Base-by-base conservation (phyloP, 495 filamentous ascomycete genomes). In the Geoglossum glabrum region DNA sequence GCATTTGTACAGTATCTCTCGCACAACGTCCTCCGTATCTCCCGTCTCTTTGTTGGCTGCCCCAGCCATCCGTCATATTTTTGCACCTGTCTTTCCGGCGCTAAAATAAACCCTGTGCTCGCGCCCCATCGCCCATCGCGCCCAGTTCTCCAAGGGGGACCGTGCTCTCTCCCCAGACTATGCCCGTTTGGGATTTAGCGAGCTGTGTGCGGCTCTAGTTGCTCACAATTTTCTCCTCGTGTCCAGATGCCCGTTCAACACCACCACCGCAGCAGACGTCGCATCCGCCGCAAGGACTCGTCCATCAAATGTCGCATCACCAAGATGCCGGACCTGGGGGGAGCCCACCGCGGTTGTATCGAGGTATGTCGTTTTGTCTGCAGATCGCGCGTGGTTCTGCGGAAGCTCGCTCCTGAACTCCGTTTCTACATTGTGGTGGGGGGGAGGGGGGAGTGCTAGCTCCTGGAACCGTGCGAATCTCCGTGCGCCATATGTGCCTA, bases 261-360 rank as follows among this genome's bases (percentile, higher is more conserved):
- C 49, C 49, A 2, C 49, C 49, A n/a, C 17, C 26, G 46, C 17
- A 6, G 19, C 46, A 50, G 26, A 25, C 46, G 17, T 25, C 46
- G 7, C 46, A 50, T 50, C 46, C 46, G 10, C 46, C 46, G 10
- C 46, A 25, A 25, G 46, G 46, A 50, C 46, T 28, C 4, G 13
- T 50, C 46, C 46, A 50, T 50, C 46, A 50, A 50, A 50, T 50
- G 46, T 50, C 46, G n/a, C 46, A 50, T 50, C 46, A 50, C 17
- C 46, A 50, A 15, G 46, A 50, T 25, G 10, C 6, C 5, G 46
- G 5, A 3, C 15, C 26, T 11, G 46, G 46, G 5, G 46, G 21
- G 1, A 50, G 46, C 46, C 26, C 46, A 6, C 46, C 46, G 3
- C 46, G 46, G 46, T n/a, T 50, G 17, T 50, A 50, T 50, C 23